Evolutionary conservation across 495 filamentous ascomycete species (phyloP), one percentile per base, ranked within the genome.

Genomic region (Aspergillus diversus): DNA sequence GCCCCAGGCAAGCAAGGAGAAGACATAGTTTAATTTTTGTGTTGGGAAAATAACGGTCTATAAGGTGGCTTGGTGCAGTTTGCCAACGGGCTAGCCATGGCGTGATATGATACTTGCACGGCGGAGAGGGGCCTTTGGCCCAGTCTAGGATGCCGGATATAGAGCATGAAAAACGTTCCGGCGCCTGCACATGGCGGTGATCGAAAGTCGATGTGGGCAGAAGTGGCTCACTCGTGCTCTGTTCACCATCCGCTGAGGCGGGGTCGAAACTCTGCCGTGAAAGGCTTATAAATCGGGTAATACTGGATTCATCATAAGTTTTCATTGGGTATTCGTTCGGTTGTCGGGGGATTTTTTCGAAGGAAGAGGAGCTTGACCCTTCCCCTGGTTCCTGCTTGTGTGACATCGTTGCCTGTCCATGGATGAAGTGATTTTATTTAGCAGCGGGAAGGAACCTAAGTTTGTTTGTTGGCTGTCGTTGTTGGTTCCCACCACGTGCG

Each of bases 51-150:
- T 78, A 80, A 39, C 74, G 81, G 51, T 87, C 80, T 48, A 92
- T 70, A 12, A 91, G 67, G 33, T 78, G 76, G 65, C 84, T 75
- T 0, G 90, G 90, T 43, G 82, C 81, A 63, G 84, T 79, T 71
- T 93, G 90, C 27, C 87, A 79, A 0, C 56, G 63, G 1, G 84
- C 86, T 48, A 91, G 84, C 47, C 86, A 72, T 0, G 90, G 89
- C 15, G 82, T 71, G 64, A 93, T 91, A 48, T 77, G 82, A 70
- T 85, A 85, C 56, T 80, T 77, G 37, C 76, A 80, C 3, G 90
- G 85, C 35, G 78, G 81, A 31, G 80, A 64, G 0, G 90, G 90
- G 0, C 90, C 90, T 21, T 72, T 68, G 15, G 73, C 66, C 79
- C 72, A 76, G 9, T 63, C 42, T 16, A 34, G 54, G 35, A 76